Evolutionary conservation across 257 asterid genomes (phyloP).

Genomic region (Verbena officinalis): DNA sequence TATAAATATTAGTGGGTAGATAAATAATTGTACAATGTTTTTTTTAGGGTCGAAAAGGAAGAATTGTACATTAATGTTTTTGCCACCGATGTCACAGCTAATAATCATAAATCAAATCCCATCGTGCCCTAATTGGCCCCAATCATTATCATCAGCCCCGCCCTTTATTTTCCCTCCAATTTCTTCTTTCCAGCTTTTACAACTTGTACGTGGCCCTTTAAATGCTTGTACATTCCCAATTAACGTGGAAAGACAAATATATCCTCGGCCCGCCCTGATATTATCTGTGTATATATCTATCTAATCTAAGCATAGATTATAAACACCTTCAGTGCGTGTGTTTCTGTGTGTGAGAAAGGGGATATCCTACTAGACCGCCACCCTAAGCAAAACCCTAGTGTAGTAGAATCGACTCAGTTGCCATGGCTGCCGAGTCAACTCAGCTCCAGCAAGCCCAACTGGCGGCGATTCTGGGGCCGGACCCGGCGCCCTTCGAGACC

Average conservation of each 20-base stretch:
- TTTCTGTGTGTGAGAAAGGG: constrained; percentile 42
- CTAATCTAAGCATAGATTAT: too few species aligned
- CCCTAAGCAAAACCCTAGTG: constrained; percentile 34
- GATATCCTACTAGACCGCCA: too few species aligned
- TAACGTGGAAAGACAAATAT: constrained; percentile 26
- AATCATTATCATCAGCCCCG: constrained; percentile 8
- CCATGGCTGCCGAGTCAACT: constrained; percentile 69
- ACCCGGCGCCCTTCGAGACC: constrained; percentile 75
- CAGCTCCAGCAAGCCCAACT: constrained; percentile 78
- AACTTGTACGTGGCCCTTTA: constrained; percentile 33
- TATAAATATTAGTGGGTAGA: too few species aligned
- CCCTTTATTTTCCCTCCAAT: constrained; percentile 36
- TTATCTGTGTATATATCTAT: too few species aligned
- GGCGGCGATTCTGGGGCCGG: constrained; percentile 74
- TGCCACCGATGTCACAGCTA: constrained; percentile 29
- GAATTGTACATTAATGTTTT: not conserved
- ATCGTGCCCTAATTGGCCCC: constrained; percentile 37
- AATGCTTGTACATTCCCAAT: not conserved
- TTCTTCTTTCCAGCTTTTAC: constrained; percentile 5
- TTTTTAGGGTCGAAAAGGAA: too few species aligned
- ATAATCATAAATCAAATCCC: constrained; percentile 25
- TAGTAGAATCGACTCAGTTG: constrained; percentile 38
- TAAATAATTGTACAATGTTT: too few species aligned
- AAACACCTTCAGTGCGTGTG: constrained; percentile 33
- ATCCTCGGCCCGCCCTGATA: constrained; percentile 18